Evolutionary conservation across 257 asterid genomes (phyloP), one percentile per base, ranked within the genome.

Genomic region (Nemophila menziesii): DNA sequence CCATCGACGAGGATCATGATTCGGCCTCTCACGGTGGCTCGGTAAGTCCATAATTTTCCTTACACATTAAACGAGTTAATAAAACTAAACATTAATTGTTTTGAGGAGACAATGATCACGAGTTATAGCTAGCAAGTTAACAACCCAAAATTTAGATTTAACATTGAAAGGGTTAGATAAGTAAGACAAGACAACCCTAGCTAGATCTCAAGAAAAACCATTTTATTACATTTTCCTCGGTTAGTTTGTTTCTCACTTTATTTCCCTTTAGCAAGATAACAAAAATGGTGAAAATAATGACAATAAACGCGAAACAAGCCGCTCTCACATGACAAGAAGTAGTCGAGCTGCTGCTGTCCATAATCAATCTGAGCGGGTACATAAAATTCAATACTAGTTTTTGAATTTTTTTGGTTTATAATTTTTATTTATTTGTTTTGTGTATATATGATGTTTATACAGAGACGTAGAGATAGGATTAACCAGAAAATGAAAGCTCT

Each of bases 401-500:
- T 22, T 11, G 12, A 39, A 11, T 10, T 15, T 8, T 4, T 11
- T 38, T 38, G 20, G 33, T 48, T 22, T 36, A 11, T 12, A 29
- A 14, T 3, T 13, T 17, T 18, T 38, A 16, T 5, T 38, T 16
- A n/a, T 33, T 12, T 49, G n/a, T 39, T 37, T 11, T 11, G 8
- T 2, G 29, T n/a, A 40, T 9, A 8, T 22, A 41, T 39, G 26
- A 5, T n/a, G 16, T 33, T 21, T 12, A 20, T 66, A 0, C 15
- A 79, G 93, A 70, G 85, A 51, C 85, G 90, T 5, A 68, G 93
- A 23, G 93, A 77, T 19, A 67, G 85, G 55, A 80, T 80, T 47
- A 81, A 81, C 38, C 72, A 81, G 69, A 81, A 75, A 74, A 69
- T 74, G 86, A 81, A 72, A 76, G 77, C 80, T 40, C 78, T 81